Percentiles rank a stretch among this genome's conserved stretches.
These are phyloP conservation scores for Globisporangium radiosum DNA, from an alignment of 352 stramenopile species.

Conservation along the genomic window DNA sequence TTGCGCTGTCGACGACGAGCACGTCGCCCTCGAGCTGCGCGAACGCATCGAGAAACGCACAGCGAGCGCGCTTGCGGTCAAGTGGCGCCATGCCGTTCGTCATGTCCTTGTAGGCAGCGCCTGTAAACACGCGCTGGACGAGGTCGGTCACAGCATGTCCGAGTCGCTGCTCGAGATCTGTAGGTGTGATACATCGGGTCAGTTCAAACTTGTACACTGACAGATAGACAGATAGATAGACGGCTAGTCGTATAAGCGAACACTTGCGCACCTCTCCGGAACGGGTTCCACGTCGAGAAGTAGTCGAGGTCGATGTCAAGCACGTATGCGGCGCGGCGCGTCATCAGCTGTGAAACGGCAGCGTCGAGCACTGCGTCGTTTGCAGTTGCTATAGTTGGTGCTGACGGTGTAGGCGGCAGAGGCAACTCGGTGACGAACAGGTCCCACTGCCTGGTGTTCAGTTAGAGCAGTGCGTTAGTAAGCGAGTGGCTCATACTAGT, in stretches of 20 bases:
- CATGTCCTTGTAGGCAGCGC: constrained; percentile 27
- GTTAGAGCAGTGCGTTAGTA: neutral
- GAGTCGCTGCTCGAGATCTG: constrained; percentile 39
- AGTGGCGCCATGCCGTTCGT: constrained; percentile 12
- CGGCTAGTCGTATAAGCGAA: too few relatives aligned
- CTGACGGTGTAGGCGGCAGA: neutral
- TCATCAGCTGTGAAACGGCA: too few relatives aligned
- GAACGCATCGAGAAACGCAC: constrained; percentile 29
- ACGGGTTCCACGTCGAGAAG: constrained; percentile 86
- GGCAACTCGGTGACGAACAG: constrained; percentile 27
- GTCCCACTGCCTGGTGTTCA: constrained; percentile 27
- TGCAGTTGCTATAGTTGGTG: neutral
- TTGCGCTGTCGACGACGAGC: constrained; percentile 5
- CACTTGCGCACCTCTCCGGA: constrained; percentile 38
- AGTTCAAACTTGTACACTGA: too few relatives aligned
- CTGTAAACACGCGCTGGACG: constrained; percentile 36
- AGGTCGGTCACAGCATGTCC: constrained; percentile 12
- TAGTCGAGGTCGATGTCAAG: constrained; percentile 89
- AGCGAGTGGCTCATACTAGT: neutral
- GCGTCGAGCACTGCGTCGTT: constrained; percentile 1
- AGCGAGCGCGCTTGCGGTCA: constrained; percentile 20
- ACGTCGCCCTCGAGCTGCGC: constrained; percentile 20
- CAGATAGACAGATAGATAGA: too few relatives aligned
- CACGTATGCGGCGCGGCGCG: constrained; percentile 30
- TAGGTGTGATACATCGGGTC: neutral